Base-by-base conservation (phyloP, 345 rosid species). In the Eucalyptus caleyi region DNA sequence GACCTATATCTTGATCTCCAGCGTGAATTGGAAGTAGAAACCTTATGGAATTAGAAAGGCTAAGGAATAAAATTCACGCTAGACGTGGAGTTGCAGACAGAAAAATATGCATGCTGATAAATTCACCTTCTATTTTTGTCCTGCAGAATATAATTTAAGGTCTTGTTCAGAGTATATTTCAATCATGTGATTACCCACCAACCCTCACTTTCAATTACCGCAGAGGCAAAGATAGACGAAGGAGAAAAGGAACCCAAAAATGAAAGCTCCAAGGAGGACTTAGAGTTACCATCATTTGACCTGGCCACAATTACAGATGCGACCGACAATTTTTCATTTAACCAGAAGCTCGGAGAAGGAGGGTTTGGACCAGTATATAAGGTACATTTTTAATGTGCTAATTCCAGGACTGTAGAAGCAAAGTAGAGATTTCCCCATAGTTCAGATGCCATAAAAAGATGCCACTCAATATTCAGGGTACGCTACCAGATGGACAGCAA, bases 321-420 rank as follows among this genome's bases (percentile, higher is more conserved):
- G 59, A 90, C 92, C 16, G 37, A 88, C 21, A 77, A 91, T 86
- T 94, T 94, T 86, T 93, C 94, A 23, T 6, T 21, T 11, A 23
- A 47, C 87, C 91, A 93, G 10, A 93, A 92, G 89, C 90, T 93
- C 30, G 91, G 93, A 65, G 90, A 94, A 88, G 96, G 96, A 23
- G 94, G 94, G 8, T 93, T 90, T 60, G 94, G 96, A 26, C 91
- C 89, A 1, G 94, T 94, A 16, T 90, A 87, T 34, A 90, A 90
- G 91, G 91, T 87, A 47, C 85, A 40, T 77, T 27, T 40, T 77
- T 77, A 40, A 40, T 77, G 85, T 40, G 24, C 85, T 77, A 77
- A 40, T 11, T 77, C 47, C 85, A 77, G 47, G 85, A 37, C 85
- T 77, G 47, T 77, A 40, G 85, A 44, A 47, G 47, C 16, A 44